Base-by-base conservation (phyloP, 1,284 basidiomycete genomes). In the Takashimella tepidaria region DNA sequence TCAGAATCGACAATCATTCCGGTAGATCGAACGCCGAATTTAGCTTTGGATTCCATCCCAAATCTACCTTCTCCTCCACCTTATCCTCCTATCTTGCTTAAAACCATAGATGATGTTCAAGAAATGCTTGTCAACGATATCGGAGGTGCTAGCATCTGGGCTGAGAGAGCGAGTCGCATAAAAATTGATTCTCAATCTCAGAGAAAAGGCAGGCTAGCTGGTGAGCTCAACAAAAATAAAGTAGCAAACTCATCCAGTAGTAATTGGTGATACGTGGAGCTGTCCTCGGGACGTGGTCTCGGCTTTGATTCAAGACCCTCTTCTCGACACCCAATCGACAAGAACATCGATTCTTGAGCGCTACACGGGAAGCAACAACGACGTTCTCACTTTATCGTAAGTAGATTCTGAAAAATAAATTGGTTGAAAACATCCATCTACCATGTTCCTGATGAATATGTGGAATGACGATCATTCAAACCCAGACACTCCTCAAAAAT, bases 221-320 rank as follows among this genome's bases (percentile, higher is more conserved):
- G 73, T 73, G 55, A 50, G 69, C 50, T n/a, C 13, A 41, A 37
- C 16, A 8, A 16, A 8, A 37, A 37, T 8, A 37, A 8, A 37
- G 10, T 37, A 8, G 41, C 31, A 52, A 3, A 44, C 47, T 53
- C 13, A 57, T 41, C 19, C 10, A 2, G 11, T 45, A 71, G 73
- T 75, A 3, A 62, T 63, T 21, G 72, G 73, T n/a, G 70, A 72
- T 48, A 12, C 24, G 1, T 47, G 62, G 13, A 58, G 66, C 4
- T 66, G 58, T 5, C 64, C 68, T 1, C 55, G 59, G 44, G 69
- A 69, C 20, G 55, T 76, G 8, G 64, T 76, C 3, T 68, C 72
- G 4, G 67, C 72, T 4, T 48, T 76, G 1, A 51, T 74, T 13
- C 64, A 70, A 49, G 72, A 74, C 51, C 68, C 68, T 1, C 58